Evolutionary conservation across 768 basidiomycete genomes (phyloP).

Genomic region (Amanita molliuscula): DNA sequence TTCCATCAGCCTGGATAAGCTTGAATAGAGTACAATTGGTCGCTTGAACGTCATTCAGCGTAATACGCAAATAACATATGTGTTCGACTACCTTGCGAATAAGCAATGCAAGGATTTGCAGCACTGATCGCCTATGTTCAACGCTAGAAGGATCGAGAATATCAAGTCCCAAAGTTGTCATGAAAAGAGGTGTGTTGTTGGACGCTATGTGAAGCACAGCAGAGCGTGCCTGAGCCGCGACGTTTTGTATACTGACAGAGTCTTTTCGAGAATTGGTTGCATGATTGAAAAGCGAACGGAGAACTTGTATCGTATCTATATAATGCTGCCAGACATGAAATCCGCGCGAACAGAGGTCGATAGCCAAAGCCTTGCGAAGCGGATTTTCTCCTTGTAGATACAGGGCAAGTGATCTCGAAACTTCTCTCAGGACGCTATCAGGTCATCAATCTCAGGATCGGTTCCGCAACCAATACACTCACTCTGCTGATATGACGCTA

Average conservation of each 20-base stretch:
- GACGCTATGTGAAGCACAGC: slow-evolving; percentile 83
- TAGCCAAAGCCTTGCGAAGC: slow-evolving; percentile 58
- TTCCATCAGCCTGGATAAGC: slow-evolving; percentile 79
- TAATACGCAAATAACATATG: not conserved
- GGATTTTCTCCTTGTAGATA: slow-evolving; percentile 71
- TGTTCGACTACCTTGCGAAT: slow-evolving; percentile 62
- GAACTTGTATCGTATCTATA: slow-evolving; percentile 79
- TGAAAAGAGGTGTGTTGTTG: slow-evolving; percentile 79
- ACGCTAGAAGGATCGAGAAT: slow-evolving; percentile 69
- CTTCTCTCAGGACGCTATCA: slow-evolving; percentile 65
- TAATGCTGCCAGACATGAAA: slow-evolving; percentile 95
- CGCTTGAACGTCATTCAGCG: slow-evolving; percentile 33
- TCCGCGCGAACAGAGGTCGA: slow-evolving; percentile 85
- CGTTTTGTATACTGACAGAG: slow-evolving; percentile 53
- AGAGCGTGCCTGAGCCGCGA: slow-evolving; percentile 66
- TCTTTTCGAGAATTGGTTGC: slow-evolving; percentile 69
- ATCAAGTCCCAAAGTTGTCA: slow-evolving; percentile 87
- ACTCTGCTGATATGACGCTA: slow-evolving; percentile 67
- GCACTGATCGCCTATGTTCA: slow-evolving; percentile 75
- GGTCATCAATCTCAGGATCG: not conserved
- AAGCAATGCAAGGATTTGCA: slow-evolving; percentile 90
- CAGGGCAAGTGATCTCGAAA: slow-evolving; percentile 70
- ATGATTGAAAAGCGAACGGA: slow-evolving; percentile 74
- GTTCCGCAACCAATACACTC: slow-evolving; percentile 8
- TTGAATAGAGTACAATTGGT: slow-evolving; percentile 76